Conservation (phyloP, 345 rosid species). For the Salix viminalis region DNA sequence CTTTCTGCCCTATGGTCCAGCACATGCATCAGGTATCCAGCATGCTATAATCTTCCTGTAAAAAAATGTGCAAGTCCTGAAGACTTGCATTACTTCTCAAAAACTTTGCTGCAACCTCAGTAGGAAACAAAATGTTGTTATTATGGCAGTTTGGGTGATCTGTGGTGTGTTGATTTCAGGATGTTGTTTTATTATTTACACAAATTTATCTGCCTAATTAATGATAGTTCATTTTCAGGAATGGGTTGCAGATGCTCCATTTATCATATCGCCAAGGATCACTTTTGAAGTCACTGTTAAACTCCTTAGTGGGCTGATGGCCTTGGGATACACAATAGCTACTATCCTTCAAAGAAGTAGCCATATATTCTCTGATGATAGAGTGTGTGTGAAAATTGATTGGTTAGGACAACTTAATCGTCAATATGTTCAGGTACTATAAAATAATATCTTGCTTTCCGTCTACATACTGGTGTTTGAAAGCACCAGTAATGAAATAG, state of each 20-base stretch:
- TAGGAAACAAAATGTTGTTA: not conserved
- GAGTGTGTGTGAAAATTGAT: constrained; percentile 80
- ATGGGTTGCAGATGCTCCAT: constrained; percentile 93
- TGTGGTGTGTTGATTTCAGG: not conserved
- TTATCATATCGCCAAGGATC: constrained; percentile 97
- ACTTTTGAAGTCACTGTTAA: constrained; percentile 97
- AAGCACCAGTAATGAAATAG: not conserved
- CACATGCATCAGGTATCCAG: not conserved
- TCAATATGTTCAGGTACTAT: constrained; percentile 76
- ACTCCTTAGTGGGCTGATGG: constrained; percentile 98
- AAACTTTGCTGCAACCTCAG: not conserved
- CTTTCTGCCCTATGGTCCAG: not conserved
- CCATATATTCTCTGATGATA: constrained; percentile 75
- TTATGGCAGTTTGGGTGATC: not conserved
- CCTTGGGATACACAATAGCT: constrained; percentile 95
- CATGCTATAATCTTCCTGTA: not conserved
- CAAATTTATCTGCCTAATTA: constrained; percentile 5
- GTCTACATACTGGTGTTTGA: not conserved
- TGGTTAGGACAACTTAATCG: constrained; percentile 93
- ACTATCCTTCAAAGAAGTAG: constrained; percentile 91
- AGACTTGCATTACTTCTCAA: not conserved
- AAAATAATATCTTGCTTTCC: not conserved
- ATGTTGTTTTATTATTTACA: not conserved
- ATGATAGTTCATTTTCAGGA: constrained; percentile 49
- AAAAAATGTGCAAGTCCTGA: not conserved